These are phyloP conservation scores for Daldinia caldariorum DNA, from an alignment of 495 filamentous ascomycete genomes.

Conservation along the genomic window DNA sequence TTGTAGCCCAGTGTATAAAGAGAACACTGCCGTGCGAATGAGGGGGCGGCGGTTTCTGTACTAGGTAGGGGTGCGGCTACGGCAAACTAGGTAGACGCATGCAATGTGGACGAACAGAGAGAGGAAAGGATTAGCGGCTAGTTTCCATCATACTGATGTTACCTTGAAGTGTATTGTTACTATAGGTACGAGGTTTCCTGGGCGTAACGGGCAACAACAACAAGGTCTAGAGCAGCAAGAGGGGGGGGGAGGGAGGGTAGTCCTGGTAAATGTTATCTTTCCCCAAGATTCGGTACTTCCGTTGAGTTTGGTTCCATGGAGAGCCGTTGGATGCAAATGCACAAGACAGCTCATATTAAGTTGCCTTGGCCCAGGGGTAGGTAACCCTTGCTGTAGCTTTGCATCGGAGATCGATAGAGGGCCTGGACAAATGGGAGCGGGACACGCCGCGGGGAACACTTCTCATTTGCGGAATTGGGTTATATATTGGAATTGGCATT, in stretches of 20 bases:
- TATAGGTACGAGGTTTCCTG: neutral
- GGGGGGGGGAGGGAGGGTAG: too few relatives aligned
- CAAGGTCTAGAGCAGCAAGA: slow-evolving; percentile 5
- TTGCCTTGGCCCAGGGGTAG: neutral
- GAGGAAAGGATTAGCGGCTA: slow-evolving; percentile 38
- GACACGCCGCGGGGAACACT: slow-evolving; percentile 23
- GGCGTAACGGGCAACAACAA: slow-evolving; percentile 2
- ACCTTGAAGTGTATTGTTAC: neutral
- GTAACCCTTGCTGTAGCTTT: slow-evolving; percentile 4
- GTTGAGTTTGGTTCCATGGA: neutral
- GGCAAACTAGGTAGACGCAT: slow-evolving; percentile 17
- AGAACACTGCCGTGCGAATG: slow-evolving; percentile 16
- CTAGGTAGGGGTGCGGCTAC: slow-evolving; percentile 10
- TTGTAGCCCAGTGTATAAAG: neutral
- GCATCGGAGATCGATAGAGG: slow-evolving; percentile 18
- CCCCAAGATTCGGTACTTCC: slow-evolving; percentile 18
- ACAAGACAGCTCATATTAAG: slow-evolving; percentile 17
- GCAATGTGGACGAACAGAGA: slow-evolving; percentile 22
- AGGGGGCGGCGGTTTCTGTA: slow-evolving; percentile 25
- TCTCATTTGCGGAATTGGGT: neutral
- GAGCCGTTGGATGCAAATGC: slow-evolving; percentile 5
- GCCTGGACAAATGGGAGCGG: slow-evolving; percentile 37
- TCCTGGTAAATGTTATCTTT: slow-evolving; percentile 21
- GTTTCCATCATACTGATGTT: slow-evolving; percentile 25
- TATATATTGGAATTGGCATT: slow-evolving; percentile 12